Base-by-base conservation (phyloP, 805 yeast genomes). In the Kregervanrija pseudodelftensis region DNA sequence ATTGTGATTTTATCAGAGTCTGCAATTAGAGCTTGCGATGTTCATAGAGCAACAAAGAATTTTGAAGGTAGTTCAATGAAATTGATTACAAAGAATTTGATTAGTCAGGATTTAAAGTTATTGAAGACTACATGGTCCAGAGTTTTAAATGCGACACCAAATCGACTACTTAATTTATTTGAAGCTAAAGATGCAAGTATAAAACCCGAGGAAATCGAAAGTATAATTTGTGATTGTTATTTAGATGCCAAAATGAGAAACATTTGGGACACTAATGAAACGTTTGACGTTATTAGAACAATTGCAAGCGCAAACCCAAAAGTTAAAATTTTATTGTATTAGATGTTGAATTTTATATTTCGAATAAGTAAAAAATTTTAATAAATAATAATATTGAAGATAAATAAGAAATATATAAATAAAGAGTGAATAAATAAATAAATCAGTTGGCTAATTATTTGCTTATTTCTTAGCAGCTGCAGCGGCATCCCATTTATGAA, bases 11-110 rank as follows among this genome's bases (percentile, higher is more conserved):
- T 83, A 12, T 74, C 90, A 0, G 74, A 84, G 70, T 86, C 95
- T 0, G 93, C 95, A 10, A 68, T 88, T 17, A 73, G 97, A 52
- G 93, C 88, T 2, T 91, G 96, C 56, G 96, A 90, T 55, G 73
- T 88, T 2, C 82, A 76, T 57, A 74, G 95, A 51, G 79, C 85
- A 1, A 62, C 76, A 43, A 70, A 64, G 59, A 72, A 55, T 44
- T 68, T 35, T 73, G 52, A 56, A 17, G 64, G 61, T 33, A 76
- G 80, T 0, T 76, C 88, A 4, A 54, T 85, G 40, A 87, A 86
- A 60, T 59, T 87, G 40, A 86, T 87, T 56, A 76, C 82, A 49
- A 87, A 87, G 64, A 86, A 85, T 59, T 80, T 82, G 51, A 58
- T 85, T 39, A 72, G 75, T 31, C 82, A 80, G 37, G 95, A 87